Evolutionary conservation across 176 grass and related monocot genomes (phyloP), one percentile per base, ranked within the genome.

Genomic region (Oryza brachyantha): DNA sequence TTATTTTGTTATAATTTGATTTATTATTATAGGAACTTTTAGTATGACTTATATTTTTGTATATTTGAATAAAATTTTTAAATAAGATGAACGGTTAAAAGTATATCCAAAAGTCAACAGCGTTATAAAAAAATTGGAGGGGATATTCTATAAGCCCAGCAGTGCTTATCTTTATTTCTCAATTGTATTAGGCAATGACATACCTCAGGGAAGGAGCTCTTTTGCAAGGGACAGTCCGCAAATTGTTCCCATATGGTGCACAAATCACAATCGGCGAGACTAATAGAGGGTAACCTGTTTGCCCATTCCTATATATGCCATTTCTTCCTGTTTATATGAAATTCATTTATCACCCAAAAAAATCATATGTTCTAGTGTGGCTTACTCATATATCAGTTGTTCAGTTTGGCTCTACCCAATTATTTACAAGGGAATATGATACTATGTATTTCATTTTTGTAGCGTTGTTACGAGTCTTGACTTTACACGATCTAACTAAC

Each of bases 191-290:
- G 94, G 87, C 74, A 24, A 86, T 90, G 76, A 83, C 40, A 35
- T 76, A 88, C 64, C 82, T 97, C 77, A 91, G 77, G 79, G 89
- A 94, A 84, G 94, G 91, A 50, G 84, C 82, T 76, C 88, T 97
- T 79, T 84, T 94, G 79, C 81, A 88, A 92, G 94, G 94, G 22
- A 91, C 88, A 13, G 84, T 97, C 60, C 62, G 85, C 54, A 94
- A 85, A 70, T 82, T 94, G 63, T 86, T 94, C 86, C 59, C 94
- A 72, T 97, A 88, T 74, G 87, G 91, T 88, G 94, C 89, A 70
- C 91, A 94, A 67, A 88, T 92, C 75, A 90, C 58, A 50, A 91
- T 97, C 65, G 89, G 91, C 8, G 78, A 88, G 45, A 94, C 91
- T 72, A 90, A 97, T 40, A 91, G 89, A 90, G 78, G 83, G 94